Evolutionary conservation across 202 grass and related monocot genomes (phyloP), one percentile per base, ranked within the genome.

Genomic region (Carex arenaria): DNA sequence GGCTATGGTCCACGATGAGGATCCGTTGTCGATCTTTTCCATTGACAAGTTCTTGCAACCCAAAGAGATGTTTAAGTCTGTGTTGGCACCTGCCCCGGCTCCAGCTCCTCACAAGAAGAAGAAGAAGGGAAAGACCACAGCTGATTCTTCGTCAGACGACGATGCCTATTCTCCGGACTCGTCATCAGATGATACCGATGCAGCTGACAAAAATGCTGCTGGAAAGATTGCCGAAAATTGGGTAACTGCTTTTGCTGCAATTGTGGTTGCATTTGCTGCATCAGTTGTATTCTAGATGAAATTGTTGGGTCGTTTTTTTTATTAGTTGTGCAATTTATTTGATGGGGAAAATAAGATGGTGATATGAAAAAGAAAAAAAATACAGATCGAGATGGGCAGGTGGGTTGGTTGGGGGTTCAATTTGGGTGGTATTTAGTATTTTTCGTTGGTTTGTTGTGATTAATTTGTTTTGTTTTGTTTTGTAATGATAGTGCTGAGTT

Each of bases 401-500:
- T 23, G 59, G 76, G 55, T 43, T 20, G 62, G 9, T 61, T 57
- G 80, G 70, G 40, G 63, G 85, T 78, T 72, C 82, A 76, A 42
- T 82, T 59, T 77, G 42, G 78, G 70, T 43, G 51, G 36, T 5
- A 78, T 84, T 72, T 83, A 73, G 18, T 91, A 79, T 83, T 84
- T 69, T 87, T 83, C 67, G 32, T 82, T 80, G 78, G 81, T 85
- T 83, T 92, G 61, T 83, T 75, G 83, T 80, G 55, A 92, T 90
- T 87, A 90, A 81, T 90, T 88, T 88, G 85, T 91, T 92, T 88
- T 91, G 89, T 89, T 90, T 88, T 88, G 85, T 91, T 92, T 88
- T 91, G 89, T 89, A 88, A 84, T 86, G 85, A 80, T 88, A 94
- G 85, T 90, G 87, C 67, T 88, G 80, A 60, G 64, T 84, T 87